Conservation (phyloP, 805 yeast species). For the Ogataea nonfermentans region DNA sequence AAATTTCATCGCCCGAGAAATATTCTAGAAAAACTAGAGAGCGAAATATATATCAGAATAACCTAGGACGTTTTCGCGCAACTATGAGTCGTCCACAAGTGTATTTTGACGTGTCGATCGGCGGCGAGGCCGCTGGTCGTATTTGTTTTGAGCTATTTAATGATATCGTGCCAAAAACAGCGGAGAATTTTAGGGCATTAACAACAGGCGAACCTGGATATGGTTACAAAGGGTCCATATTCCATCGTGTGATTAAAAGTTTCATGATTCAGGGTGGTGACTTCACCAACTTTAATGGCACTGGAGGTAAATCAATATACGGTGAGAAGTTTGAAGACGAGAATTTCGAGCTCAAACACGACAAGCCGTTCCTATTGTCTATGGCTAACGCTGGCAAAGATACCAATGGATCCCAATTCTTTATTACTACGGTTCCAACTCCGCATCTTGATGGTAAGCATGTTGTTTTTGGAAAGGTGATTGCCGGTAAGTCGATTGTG, state of each 20-base stretch:
- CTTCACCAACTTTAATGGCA: conserved; percentile 68
- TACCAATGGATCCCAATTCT: conserved; percentile 95
- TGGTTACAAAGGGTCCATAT: conserved; percentile 80
- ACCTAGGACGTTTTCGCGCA: not conserved
- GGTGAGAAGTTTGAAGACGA: conserved; percentile 92
- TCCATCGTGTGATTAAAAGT: conserved; percentile 86
- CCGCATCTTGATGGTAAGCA: conserved; percentile 96
- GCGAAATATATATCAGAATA: conserved; percentile 1
- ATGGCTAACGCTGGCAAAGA: conserved; percentile 98
- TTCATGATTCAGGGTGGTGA: conserved; percentile 97
- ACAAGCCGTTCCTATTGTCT: conserved; percentile 80
- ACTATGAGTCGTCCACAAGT: conserved; percentile 48
- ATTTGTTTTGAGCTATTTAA: conserved; percentile 67
- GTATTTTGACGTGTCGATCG: conserved; percentile 77
- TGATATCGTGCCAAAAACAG: conserved; percentile 74
- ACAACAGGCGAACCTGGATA: conserved; percentile 86
- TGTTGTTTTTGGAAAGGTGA: conserved; percentile 91
- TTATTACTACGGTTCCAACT: conserved; percentile 87
- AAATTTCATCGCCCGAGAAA: not conserved
- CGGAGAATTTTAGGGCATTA: conserved; percentile 84
- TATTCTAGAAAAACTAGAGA: conserved; percentile 7
- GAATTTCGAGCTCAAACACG: conserved; percentile 73
- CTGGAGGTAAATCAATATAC: conserved; percentile 81
- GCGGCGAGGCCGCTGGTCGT: conserved; percentile 68
- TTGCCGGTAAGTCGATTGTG: conserved; percentile 77